These are phyloP conservation scores for Macrolepiota fuliginosa DNA, from an alignment of 768 basidiomycete genomes.

Conservation along the genomic window DNA sequence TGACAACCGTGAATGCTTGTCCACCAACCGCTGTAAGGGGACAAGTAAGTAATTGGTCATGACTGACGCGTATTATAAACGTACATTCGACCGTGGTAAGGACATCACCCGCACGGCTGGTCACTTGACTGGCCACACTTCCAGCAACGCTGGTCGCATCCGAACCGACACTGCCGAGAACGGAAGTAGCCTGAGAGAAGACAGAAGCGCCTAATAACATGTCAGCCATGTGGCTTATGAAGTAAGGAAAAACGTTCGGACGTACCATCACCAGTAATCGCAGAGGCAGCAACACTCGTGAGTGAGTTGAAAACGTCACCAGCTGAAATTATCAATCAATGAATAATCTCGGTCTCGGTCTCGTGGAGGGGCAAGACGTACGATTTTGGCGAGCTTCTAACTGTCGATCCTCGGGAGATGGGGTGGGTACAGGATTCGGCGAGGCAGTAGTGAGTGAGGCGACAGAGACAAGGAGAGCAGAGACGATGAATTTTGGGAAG, in stretches of 20 bases:
- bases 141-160: not conserved
- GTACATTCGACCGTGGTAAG: conserved; percentile 42
- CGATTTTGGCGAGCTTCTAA: conserved; percentile 43
- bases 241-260: not conserved
- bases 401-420: conserved; percentile 17
- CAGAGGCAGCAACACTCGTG: conserved; percentile 15
- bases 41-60: not conserved
- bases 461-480: conserved; percentile 34
- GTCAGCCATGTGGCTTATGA: not conserved
- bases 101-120: conserved; percentile 29
- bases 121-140: conserved; percentile 28
- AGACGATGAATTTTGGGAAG: conserved; percentile 29
- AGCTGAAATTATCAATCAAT: conserved; percentile 21
- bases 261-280: conserved; percentile 28
- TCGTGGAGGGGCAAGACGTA: not conserved
- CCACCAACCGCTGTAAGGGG: conserved; percentile 49
- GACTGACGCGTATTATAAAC: conserved; percentile 15
- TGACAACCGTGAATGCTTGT: conserved; percentile 50
- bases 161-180: conserved; percentile 13
- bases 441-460: conserved; percentile 33
- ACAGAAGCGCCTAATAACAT: conserved; percentile 32
- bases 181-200: conserved; percentile 32
- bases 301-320: conserved; percentile 12
- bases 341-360: not conserved
- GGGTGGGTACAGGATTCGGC: conserved; percentile 23